Evolutionary conservation across 1,139 yeast species (phyloP).

Genomic region (Suhomyces ambrosiae): DNA sequence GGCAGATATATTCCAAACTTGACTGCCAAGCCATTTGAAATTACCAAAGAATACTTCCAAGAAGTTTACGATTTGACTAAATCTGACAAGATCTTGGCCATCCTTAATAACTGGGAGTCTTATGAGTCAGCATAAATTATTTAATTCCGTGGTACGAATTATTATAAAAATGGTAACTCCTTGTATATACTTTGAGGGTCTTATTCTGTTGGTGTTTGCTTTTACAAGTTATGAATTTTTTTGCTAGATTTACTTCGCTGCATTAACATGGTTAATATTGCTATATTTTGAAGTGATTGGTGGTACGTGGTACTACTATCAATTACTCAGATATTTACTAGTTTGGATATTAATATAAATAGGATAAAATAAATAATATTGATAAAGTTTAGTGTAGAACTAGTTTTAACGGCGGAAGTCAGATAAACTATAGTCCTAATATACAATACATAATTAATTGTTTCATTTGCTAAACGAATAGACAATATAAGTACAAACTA

Average conservation of each 20-base stretch:
- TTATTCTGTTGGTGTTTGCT: conserved; percentile 2
- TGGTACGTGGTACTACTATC: conserved; percentile 18
- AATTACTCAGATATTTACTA: not conserved
- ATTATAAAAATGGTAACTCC: not conserved
- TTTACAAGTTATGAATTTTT: conserved; percentile 4
- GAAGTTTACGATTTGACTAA: conserved; percentile 91
- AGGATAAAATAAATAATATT: conserved; percentile 3
- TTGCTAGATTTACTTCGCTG: conserved; percentile 8
- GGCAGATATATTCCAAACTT: conserved; percentile 97
- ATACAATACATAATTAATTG: conserved; percentile 1
- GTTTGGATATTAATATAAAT: conserved; percentile 3
- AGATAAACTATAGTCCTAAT: too few species aligned
- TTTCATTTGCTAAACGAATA: too few species aligned
- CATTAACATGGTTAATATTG: conserved; percentile 1
- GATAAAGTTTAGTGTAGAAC: not conserved
- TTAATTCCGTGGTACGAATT: conserved; percentile 16
- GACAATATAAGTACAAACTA: too few species aligned
- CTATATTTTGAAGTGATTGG: not conserved
- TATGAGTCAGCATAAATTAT: conserved; percentile 54
- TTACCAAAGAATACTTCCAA: conserved; percentile 94
- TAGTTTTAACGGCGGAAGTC: too few species aligned
- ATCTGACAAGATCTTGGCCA: conserved; percentile 85
- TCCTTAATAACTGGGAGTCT: conserved; percentile 93
- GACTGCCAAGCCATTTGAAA: conserved; percentile 96
- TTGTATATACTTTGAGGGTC: conserved; percentile 5